Conservation (phyloP, 176 grass and related monocot species). For the Juncus effusus region DNA sequence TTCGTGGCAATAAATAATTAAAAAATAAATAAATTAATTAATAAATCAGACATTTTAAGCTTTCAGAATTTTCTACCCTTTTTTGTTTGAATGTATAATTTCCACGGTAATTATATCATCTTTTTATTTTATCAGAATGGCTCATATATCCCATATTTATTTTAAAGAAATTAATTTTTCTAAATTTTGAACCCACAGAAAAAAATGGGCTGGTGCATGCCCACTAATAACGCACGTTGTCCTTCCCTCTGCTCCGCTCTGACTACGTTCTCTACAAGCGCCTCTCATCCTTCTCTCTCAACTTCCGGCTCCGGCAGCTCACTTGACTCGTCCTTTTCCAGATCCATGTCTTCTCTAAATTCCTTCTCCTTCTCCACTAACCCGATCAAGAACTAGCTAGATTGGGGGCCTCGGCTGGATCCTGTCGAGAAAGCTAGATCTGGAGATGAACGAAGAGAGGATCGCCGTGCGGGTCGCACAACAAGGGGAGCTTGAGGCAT, state of each 20-base stretch:
- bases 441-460: slow-evolving; percentile 99
- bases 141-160: no score
- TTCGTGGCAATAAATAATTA: no score
- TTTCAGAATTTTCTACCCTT: no score
- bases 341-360: slow-evolving; percentile 58
- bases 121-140: no score
- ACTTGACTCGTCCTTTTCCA: slow-evolving; percentile 50
- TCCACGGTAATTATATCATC: no score
- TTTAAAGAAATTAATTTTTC: no score
- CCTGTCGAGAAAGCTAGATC: slow-evolving; percentile 65
- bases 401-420: slow-evolving; percentile 73
- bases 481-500: neutral
- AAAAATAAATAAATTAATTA: no score
- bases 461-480: slow-evolving; percentile 48
- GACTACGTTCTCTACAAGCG: slow-evolving; percentile 53
- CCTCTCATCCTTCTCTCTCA: slow-evolving; percentile 82
- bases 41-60: no score
- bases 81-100: no score
- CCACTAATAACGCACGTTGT: neutral
- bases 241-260: neutral
- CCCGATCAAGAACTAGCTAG: slow-evolving; percentile 56
- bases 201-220: no score
- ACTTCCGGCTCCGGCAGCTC: slow-evolving; percentile 78
- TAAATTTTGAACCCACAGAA: no score
- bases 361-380: slow-evolving; percentile 40